Percentiles rank a stretch among this genome's conserved stretches.
Conservation (phyloP, 768 basidiomycete species). For the Panellus pusillus region DNA sequence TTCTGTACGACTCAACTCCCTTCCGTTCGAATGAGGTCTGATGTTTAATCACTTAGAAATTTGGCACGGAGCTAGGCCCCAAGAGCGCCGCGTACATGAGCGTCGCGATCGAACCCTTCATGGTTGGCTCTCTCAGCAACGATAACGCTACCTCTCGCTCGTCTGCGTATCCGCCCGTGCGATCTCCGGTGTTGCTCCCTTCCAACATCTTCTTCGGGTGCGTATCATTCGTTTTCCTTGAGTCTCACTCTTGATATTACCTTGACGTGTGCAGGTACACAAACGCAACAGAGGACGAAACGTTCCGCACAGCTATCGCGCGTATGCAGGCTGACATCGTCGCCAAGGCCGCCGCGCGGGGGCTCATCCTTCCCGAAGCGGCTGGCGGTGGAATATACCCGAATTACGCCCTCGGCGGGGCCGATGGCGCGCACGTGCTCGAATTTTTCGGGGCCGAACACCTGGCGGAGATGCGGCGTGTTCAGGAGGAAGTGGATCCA, state of each 20-base stretch:
- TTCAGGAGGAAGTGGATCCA: conserved; percentile 2
- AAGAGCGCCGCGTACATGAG: conserved; percentile 11
- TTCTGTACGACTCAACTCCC: not conserved
- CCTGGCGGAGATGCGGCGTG: not conserved
- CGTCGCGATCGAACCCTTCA: conserved; percentile 18
- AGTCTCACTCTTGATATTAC: not conserved
- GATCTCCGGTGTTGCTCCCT: conserved; percentile 4
- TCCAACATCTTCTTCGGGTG: conserved; percentile 18
- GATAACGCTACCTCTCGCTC: not conserved
- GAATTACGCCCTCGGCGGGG: conserved; percentile 13
- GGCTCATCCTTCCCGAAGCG: conserved; percentile 1
- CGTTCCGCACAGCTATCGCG: conserved; percentile 7
- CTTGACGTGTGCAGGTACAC: conserved; percentile 1
- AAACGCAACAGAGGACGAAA: not conserved
- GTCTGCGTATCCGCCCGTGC: conserved; percentile 14
- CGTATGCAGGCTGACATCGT: conserved; percentile 9
- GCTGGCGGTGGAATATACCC: conserved; percentile 5
- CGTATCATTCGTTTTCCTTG: not conserved
- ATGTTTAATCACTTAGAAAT: not conserved
- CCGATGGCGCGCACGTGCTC: conserved; percentile 7
- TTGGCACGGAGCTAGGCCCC: not conserved
- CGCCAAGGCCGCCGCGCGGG: conserved; percentile 5
- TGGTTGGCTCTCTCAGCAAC: not conserved
- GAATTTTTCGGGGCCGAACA: conserved; percentile 10
- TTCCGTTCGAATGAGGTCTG: not conserved